Evolutionary conservation across 2,329 filamentous ascomycete species (phyloP).

Genomic region (Curvularia verruculosa): DNA sequence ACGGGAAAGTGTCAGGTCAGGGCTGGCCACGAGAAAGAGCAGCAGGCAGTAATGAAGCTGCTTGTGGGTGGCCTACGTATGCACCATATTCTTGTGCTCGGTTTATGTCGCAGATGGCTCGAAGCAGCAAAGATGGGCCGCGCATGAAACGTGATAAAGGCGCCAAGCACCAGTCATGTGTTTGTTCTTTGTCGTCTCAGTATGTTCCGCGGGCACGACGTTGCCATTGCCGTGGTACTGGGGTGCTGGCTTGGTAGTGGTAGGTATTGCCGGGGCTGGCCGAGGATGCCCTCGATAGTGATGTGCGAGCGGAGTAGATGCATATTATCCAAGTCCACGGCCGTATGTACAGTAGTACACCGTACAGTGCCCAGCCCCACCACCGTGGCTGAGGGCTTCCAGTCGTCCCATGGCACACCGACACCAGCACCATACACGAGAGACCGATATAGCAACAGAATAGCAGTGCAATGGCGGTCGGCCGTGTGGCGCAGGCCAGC

Average conservation of each 20-base stretch:
- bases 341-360: slow-evolving; percentile 4
- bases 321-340: neutral
- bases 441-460: slow-evolving; percentile 2
- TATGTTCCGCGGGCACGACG: neutral
- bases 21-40: neutral
- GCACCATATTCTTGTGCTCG: slow-evolving; percentile 2
- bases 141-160: slow-evolving; percentile 13
- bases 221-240: neutral
- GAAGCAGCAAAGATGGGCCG: slow-evolving; percentile 10
- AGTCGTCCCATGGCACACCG: slow-evolving; percentile 14
- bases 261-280: neutral
- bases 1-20: neutral
- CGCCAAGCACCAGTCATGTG: slow-evolving; percentile 12
- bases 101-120: slow-evolving; percentile 9
- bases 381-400: neutral
- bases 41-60: neutral
- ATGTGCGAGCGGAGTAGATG: too few species aligned
- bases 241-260: neutral
- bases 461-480: slow-evolving; percentile 21
- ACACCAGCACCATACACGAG: slow-evolving; percentile 11
- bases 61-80: neutral
- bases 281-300: neutral
- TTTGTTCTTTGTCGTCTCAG: neutral
- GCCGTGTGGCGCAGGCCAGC: slow-evolving; percentile 14
- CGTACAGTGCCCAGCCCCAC: slow-evolving; percentile 8